A percentile compares a stretch with the other conserved stretches of the same genome.
These are phyloP conservation scores for Didymella segeticola DNA, from an alignment of 2,329 filamentous ascomycete genomes.

Conservation along the genomic window DNA sequence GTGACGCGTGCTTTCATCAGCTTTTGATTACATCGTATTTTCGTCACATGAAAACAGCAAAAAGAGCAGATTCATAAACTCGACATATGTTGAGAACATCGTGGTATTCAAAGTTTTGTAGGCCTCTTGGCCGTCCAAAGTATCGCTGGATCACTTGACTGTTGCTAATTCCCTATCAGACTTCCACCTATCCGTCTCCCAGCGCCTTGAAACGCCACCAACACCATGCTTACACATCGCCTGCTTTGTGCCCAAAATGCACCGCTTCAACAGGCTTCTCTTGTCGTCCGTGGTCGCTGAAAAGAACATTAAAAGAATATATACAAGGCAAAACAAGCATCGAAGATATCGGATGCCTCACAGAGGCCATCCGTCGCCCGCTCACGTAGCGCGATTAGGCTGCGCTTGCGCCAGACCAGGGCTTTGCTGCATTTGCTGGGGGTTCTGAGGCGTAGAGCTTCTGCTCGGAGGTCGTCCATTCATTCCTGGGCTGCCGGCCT, in stretches of 20 bases:
- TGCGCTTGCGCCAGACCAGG: slow-evolving; percentile 44
- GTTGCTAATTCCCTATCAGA: not conserved
- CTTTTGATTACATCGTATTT: too few relatives aligned
- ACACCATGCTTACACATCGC: slow-evolving; percentile 9
- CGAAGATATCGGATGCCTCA: slow-evolving; percentile 21
- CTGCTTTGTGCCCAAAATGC: not conserved
- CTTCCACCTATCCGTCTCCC: not conserved
- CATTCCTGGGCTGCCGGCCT: slow-evolving; percentile 42
- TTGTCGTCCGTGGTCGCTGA: not conserved
- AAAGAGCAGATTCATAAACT: not conserved
- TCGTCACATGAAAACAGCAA: not conserved
- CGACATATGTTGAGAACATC: not conserved
- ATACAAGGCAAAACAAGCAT: slow-evolving; percentile 34
- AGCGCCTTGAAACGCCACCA: slow-evolving; percentile 13
- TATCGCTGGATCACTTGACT: not conserved
- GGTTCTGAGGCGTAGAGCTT: slow-evolving; percentile 49
- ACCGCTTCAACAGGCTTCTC: not conserved
- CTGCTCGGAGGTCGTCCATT: slow-evolving; percentile 43
- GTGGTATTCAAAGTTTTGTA: slow-evolving; percentile 14
- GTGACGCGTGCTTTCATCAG: too few relatives aligned
- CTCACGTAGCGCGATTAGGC: slow-evolving; percentile 20
- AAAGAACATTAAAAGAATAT: slow-evolving; percentile 39
- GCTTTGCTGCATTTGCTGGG: slow-evolving; percentile 43
- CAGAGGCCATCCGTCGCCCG: slow-evolving; percentile 20
- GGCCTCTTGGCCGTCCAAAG: slow-evolving; percentile 12